Evolutionary conservation across 208 protist genomes (phyloP), one percentile per base, ranked within the genome.

Genomic region (Trypanosoma platydactyli): DNA sequence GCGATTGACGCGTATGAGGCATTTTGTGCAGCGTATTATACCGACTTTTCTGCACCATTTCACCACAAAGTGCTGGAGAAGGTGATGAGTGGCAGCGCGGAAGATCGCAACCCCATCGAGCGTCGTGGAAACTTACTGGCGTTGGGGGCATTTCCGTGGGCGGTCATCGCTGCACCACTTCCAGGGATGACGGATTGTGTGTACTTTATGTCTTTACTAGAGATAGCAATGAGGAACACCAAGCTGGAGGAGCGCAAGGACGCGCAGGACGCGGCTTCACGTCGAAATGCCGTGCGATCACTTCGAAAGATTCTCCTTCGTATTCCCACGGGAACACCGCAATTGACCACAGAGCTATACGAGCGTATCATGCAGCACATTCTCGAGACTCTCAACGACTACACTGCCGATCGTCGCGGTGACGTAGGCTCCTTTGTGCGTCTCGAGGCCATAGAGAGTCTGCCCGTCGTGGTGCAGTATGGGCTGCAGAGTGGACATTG

Each of bases 401-500:
- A 98, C 76, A 80, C 84, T 20, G 80, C 91, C 9, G 97, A 99
- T 68, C 95, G 95, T 63, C 84, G 98, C 56, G 98, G 98, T 58
- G 98, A 99, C 71, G 94, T 99, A 22, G 98, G 98, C n/a, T 98
- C 90, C 33, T 98, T 97, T 90, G 96, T 98, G 22, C 92, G 98
- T 49, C 76, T 97, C 25, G 94, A 90, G 22, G 83, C 94, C 7
- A 81, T 98, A 71, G 64, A 80, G 22, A 65, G 64, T 15, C 64
- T 98, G 7, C 73, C 81, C 2, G 29, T 46, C 11, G 67, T 98
- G 18, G 52, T 95, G 16, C 5, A 52, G 4, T 72, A 83, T 62
- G 77, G 81, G 48, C 51, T 84, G 22, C 9, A 46, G 0, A 7
- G 7, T 25, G 33, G 52, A n/a, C 40, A 45, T 53, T 53, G 50